Conservation (phyloP, 345 rosid species). For the Cardamine occulta region DNA sequence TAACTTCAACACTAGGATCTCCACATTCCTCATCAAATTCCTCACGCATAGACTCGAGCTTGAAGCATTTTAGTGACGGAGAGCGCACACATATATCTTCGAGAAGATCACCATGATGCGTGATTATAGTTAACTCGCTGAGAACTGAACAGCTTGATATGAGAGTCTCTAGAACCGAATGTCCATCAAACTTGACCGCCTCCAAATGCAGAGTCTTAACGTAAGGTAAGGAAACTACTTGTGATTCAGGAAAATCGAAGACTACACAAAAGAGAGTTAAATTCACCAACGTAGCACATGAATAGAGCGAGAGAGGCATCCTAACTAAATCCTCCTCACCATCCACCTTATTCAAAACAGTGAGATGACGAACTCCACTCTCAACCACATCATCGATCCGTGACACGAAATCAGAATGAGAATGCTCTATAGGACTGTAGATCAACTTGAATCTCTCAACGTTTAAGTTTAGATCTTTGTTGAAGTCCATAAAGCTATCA, state of each 20-base stretch:
- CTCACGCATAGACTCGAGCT: not conserved
- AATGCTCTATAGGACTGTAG: not conserved
- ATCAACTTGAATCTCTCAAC: not conserved
- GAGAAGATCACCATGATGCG: not conserved
- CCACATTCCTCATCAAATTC: not conserved
- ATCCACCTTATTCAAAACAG: not conserved
- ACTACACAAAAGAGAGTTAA: not conserved
- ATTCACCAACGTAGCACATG: not conserved
- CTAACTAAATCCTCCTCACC: not conserved
- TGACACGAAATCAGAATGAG: not conserved
- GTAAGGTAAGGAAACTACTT: not conserved
- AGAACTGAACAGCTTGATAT: not conserved
- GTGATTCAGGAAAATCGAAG: not conserved
- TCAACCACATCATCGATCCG: not conserved
- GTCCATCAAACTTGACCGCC: not conserved
- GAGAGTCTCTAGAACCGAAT: not conserved
- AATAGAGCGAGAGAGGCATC: conserved; percentile 7
- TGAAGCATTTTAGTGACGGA: not conserved
- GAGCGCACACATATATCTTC: not conserved
- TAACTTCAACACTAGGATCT: not conserved
- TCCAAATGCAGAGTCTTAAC: not conserved
- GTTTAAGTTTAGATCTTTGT: not conserved
- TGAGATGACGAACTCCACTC: not conserved
- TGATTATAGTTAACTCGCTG: not conserved
- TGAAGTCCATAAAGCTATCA: not conserved